Conservation (phyloP, 352 stramenopile species). For the Phytophthora aleatoria region DNA sequence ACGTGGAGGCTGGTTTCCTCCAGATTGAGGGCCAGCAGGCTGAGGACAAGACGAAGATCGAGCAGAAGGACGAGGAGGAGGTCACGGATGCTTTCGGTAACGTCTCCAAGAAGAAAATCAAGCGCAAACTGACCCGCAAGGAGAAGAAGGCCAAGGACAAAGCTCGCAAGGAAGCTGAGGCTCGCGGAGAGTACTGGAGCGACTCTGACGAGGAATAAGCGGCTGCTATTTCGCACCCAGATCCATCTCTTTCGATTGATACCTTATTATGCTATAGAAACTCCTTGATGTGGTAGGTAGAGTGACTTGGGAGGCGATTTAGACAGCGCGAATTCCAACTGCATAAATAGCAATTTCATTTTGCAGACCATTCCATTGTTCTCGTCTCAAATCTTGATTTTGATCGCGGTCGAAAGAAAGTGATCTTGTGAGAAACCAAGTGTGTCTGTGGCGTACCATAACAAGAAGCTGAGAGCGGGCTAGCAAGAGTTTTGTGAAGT, state of each 20-base stretch:
- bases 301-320: constrained; percentile 43
- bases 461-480: too few relatives aligned
- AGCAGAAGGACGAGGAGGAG: constrained; percentile 90
- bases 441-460: too few relatives aligned
- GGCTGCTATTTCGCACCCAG: constrained; percentile 32
- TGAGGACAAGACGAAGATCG: constrained; percentile 92
- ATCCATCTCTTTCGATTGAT: constrained; percentile 39
- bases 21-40: constrained; percentile 81
- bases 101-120: constrained; percentile 87
- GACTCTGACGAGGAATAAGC: constrained; percentile 79
- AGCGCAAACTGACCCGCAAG: constrained; percentile 91
- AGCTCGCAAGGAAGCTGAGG: constrained; percentile 88
- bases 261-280: constrained; percentile 53
- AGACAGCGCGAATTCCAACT: constrained; percentile 39
- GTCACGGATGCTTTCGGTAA: constrained; percentile 84
- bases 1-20: constrained; percentile 90
- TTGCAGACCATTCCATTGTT: constrained; percentile 24
- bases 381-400: neutral
- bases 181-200: constrained; percentile 82
- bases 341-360: constrained; percentile 31
- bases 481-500: too few relatives aligned
- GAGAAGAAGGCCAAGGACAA: constrained; percentile 90
- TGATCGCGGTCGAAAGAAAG: too few relatives aligned
- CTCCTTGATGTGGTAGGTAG: constrained; percentile 43
- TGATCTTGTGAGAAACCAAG: too few relatives aligned